Base-by-base conservation (phyloP, 805 yeast genomes). In the Metschnikowia kunwiensis region DNA sequence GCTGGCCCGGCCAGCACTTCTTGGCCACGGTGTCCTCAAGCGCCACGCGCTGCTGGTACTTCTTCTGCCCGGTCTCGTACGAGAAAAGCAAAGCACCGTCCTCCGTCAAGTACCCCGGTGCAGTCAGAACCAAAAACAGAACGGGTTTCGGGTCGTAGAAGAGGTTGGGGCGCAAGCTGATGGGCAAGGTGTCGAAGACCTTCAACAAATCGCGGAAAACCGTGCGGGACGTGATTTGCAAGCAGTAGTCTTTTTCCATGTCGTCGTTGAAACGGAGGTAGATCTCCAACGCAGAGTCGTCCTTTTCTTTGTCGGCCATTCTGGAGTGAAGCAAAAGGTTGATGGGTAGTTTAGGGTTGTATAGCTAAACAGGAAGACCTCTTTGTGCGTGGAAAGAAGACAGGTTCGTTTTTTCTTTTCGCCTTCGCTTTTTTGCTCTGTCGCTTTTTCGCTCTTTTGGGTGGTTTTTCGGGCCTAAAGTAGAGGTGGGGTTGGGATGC, bases 251-350 rank as follows among this genome's bases (percentile, higher is more conserved):
- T 58, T 83, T 83, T 53, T 87, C 96, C 32, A 66, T 60, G 54
- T 89, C 96, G 40, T 77, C 82, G 57, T 86, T 87, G 74, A 91
- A 78, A 42, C 98, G 82, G 46, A 93, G 61, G 64, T 78, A 88
- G 25, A 75, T 54, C 46, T 77, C 83, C 33, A 67, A 44, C 15
- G 49, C 35, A 15, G 50, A 36, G 21, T 35, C 46, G 14, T 26
- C 34, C 20, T 37, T 37, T 24, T 34, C 35, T 9, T 32, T 25
- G 16, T 35, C 38, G 17, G 27, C 6, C n/a, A n/a, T n/a, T n/a
- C n/a, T n/a, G n/a, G n/a, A n/a, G n/a, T n/a, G n/a, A n/a, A n/a
- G n/a, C n/a, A n/a, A n/a, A n/a, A n/a, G n/a, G n/a, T n/a, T n/a
- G n/a, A n/a, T n/a, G n/a, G n/a, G n/a, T n/a, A n/a, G n/a, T n/a